Percentiles rank a stretch among this genome's conserved stretches.
Conservation (phyloP, 2,329 filamentous ascomycete genomes). For the Trichoderma asperellum region DNA sequence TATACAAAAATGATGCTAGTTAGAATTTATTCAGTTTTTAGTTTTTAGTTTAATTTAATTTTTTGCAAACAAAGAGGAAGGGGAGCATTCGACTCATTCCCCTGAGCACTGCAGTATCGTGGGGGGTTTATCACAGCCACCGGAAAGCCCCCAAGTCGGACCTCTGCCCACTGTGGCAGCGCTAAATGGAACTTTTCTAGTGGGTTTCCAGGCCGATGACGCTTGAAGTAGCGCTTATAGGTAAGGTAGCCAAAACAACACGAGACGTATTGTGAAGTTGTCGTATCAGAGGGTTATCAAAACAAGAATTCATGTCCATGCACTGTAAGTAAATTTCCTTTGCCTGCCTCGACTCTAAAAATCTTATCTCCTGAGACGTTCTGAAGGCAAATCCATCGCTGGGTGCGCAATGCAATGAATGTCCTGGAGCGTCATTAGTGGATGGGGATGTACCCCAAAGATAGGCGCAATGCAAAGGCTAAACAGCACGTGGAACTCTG, state of each 20-base stretch:
- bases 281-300: background rate
- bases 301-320: background rate
- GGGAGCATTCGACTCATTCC: background rate
- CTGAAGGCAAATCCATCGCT: background rate
- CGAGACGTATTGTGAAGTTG: background rate
- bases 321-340: background rate
- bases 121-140: background rate
- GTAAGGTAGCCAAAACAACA: background rate
- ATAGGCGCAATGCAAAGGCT: background rate
- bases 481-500: constrained; percentile 4
- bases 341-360: background rate
- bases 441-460: background rate
- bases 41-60: background rate
- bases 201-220: background rate
- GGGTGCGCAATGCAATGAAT: background rate
- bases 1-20: constrained; percentile 1
- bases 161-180: constrained; percentile 9
- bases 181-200: constrained; percentile 4
- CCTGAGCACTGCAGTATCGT: constrained; percentile 6
- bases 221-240: background rate
- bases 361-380: background rate
- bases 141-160: background rate
- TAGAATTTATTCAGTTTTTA: constrained; percentile 11
- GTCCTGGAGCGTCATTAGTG: background rate
- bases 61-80: background rate